Evolutionary conservation across 2,329 filamentous ascomycete genomes (phyloP).

Genomic region (Bipolaris victoriae): DNA sequence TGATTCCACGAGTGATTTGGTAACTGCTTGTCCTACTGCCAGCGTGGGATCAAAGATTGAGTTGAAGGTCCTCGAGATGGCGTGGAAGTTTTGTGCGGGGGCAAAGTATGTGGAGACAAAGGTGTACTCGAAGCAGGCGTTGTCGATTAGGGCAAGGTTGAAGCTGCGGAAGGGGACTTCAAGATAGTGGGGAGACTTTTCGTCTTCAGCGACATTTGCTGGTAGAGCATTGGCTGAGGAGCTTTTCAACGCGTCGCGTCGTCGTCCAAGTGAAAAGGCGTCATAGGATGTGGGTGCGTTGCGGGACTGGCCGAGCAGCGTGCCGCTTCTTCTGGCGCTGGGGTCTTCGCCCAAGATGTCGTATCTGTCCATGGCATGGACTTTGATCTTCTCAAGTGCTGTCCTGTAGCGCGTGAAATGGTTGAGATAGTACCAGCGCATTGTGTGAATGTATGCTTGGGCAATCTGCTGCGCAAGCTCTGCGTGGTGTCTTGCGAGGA

Average conservation of each 20-base stretch:
- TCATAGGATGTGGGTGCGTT: constrained; percentile 71
- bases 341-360: constrained; percentile 85
- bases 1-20: constrained; percentile 75
- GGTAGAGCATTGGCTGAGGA: constrained; percentile 77
- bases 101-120: constrained; percentile 92
- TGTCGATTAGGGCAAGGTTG: constrained; percentile 92
- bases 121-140: constrained; percentile 91
- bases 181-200: constrained; percentile 82
- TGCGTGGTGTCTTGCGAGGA: constrained; percentile 81
- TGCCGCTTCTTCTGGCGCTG: constrained; percentile 64
- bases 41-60: constrained; percentile 92
- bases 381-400: constrained; percentile 80
- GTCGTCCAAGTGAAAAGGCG: constrained; percentile 84
- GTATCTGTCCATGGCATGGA: constrained; percentile 81
- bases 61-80: constrained; percentile 81
- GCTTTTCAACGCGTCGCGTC: constrained; percentile 80
- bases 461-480: constrained; percentile 88
- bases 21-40: constrained; percentile 76
- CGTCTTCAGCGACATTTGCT: constrained; percentile 90
- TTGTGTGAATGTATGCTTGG: constrained; percentile 95
- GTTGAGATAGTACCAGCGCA: constrained; percentile 96
- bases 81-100: constrained; percentile 73
- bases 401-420: constrained; percentile 89
- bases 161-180: constrained; percentile 93
- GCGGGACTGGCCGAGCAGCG: constrained; percentile 37